phyloP scores from a whole-genome alignment of 768 basidiomycete genomes.

The Collybia mongolica region DNA sequence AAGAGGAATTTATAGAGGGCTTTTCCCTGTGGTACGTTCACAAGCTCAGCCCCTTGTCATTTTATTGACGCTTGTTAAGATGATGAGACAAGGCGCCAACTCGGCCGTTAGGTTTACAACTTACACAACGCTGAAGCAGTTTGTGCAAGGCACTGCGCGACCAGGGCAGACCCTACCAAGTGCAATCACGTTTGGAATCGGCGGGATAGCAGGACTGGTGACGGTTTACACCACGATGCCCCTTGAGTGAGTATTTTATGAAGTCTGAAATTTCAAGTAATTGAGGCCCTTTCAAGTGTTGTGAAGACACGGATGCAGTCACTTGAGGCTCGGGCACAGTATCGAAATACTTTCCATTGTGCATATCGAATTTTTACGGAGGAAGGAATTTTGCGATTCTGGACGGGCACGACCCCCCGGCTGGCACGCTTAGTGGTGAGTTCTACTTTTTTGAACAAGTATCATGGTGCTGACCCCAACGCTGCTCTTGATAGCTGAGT shows the following conservation, averaged over 20 bases:
- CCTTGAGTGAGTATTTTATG: constrained; percentile 54
- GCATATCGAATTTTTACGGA: constrained; percentile 93
- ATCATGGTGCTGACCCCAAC: constrained; percentile 1
- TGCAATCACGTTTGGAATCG: constrained; percentile 91
- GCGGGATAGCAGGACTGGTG: constrained; percentile 89
- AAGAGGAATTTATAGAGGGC: constrained; percentile 81
- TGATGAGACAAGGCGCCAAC: constrained; percentile 98
- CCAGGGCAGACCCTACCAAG: constrained; percentile 84
- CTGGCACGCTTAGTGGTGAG: constrained; percentile 81
- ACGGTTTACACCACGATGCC: constrained; percentile 93
- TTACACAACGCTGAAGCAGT: constrained; percentile 91
- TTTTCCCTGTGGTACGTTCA: constrained; percentile 85
- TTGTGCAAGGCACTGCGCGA: constrained; percentile 80
- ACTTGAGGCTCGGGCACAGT: constrained; percentile 76
- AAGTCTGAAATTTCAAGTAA: neutral
- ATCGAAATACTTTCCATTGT: constrained; percentile 94
- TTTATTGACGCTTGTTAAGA: constrained; percentile 43
- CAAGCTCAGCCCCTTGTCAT: neutral
- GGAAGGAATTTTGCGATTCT: constrained; percentile 89
- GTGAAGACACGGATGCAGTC: constrained; percentile 99
- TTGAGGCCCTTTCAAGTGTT: constrained; percentile 52
- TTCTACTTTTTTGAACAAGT: constrained; percentile 7
- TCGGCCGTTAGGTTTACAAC: constrained; percentile 96
- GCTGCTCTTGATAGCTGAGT: constrained; percentile 56
- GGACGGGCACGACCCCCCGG: constrained; percentile 95